A percentile compares a stretch with the other conserved stretches of the same genome.
These are phyloP conservation scores for Lasiodiplodia gonubiensis DNA, from an alignment of 2,329 filamentous ascomycete genomes.

Conservation along the genomic window DNA sequence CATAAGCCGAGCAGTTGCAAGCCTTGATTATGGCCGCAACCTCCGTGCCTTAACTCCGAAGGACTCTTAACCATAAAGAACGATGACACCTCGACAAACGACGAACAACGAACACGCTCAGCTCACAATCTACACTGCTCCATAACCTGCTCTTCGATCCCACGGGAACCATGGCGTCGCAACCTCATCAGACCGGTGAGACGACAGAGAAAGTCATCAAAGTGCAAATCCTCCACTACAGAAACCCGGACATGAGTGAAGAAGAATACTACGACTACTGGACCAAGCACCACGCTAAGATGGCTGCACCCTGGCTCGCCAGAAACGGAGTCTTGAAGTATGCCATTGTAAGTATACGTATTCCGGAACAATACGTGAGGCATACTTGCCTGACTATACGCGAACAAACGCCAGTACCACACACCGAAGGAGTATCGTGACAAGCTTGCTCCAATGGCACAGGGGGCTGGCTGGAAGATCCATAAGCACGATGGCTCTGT, in stretches of 20 bases:
- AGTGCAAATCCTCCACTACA: not conserved
- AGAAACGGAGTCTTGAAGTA: slow-evolving; percentile 13
- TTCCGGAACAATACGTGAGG: too few species aligned
- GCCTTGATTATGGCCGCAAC: not conserved
- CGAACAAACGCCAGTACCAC: not conserved
- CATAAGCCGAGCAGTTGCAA: too few species aligned
- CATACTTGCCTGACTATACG: too few species aligned
- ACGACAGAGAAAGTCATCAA: slow-evolving; percentile 6
- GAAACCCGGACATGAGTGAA: not conserved
- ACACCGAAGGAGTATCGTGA: not conserved
- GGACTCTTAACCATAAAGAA: not conserved
- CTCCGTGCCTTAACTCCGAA: not conserved
- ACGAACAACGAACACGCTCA: not conserved
- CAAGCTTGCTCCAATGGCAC: not conserved
- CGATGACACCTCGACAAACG: not conserved
- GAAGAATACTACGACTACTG: slow-evolving; percentile 4
- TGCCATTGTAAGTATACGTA: not conserved
- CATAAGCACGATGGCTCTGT: not conserved
- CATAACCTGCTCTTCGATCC: not conserved
- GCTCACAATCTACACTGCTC: not conserved
- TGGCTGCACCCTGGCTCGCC: slow-evolving; percentile 4
- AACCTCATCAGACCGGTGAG: not conserved
- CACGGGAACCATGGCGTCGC: not conserved
- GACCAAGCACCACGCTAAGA: slow-evolving; percentile 1
- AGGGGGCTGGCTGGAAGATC: not conserved